Evolutionary conservation across 2,329 filamentous ascomycete species (phyloP), one percentile per base, ranked within the genome.

Genomic region (Grosmannia serpens): DNA sequence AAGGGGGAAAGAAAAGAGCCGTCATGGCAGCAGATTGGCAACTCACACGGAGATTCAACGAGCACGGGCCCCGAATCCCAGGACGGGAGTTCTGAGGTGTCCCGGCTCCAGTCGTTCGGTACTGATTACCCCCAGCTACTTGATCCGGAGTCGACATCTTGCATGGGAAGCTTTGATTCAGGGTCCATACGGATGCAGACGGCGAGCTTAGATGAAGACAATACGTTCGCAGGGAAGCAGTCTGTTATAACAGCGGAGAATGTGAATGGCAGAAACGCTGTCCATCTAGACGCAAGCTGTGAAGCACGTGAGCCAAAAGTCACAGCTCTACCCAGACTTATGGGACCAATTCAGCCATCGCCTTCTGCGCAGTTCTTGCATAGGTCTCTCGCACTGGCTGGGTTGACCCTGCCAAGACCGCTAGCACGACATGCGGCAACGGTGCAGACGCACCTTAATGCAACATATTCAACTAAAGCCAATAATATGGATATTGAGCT

Each of bases 341-440:
- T 64, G 61, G 59, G 53, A 10, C 61, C 62, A 1, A 60, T 64
- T 22, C 53, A 58, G n/a, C 60, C 62, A 15, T 4, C 15, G 3
- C 35, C 47, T 1, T 11, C 27, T 15, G 22, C 29, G 7, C 57
- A 38, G 13, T 27, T 47, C 0, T 27, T 59, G 17, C 47, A 17
- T 9, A 56, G 26, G 35, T 24, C 46, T 15, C 11, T 50, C n/a
- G 47, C 53, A 22, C n/a, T 55, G 33, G 53, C 53, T 15, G 53
- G 53, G 10, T 20, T 50, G 17, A 9, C 17, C 1, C 31, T n/a
- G 13, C 11, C 44, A n/a, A 24, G 31, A 10, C 38, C 13, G 15
- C 2, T 1, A 26, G 7, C 26, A 44, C 20, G 6, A 26, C 11
- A n/a, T 11, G 9, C 22, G 9, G 6, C 11, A 41, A 4, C 38